Base-by-base conservation (phyloP, 73 alveolate genomes). In the Paramecium bursaria region DNA sequence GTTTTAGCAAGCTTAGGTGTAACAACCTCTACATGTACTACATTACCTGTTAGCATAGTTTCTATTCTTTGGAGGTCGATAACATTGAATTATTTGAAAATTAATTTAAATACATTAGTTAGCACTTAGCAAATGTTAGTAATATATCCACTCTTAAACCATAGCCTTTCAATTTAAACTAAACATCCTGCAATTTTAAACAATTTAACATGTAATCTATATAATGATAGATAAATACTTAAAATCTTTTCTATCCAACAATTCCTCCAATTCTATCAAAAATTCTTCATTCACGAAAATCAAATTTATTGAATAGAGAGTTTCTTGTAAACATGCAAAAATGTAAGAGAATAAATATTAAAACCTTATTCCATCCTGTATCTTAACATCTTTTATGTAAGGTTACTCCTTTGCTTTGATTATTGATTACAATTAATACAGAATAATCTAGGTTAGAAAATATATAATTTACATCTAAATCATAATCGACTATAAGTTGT, bases 321-420 rank as follows among this genome's bases (percentile, higher is more conserved):
- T 67, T 9, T 67, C 82, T 14, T 67, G n/a, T 57, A 67, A 39
- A 17, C 82, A 67, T n/a, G 82, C 82, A 35, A 67, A 67, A 2
- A 67, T 67, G 21, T 67, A 67, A 5, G 82, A 67, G 13, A 67
- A 67, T 23, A 67, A 39, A 14, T 39, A 67, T 6, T 67, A 67
- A 67, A 67, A 67, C 22, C 82, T 67, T n/a, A 67, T 57, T 39
- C 82, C 82, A 67, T 67, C 82, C 26, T 25, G 46, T 30, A 67
- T 67, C 50, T 67, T 21, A 10, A 67, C 57, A 39, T 67, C 15
- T n/a, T 67, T 67, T 14, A 67, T 67, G n/a, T 67, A 67, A 33
- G 33, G 33, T 4, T 33, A 33, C 10, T 47, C 82, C 14, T 67
- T 67, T 14, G 44, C 15, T n/a, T 30, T 13, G 17, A 67, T 23